Conservation (phyloP, 495 filamentous ascomycete species). For the Talaromyces ruber region DNA sequence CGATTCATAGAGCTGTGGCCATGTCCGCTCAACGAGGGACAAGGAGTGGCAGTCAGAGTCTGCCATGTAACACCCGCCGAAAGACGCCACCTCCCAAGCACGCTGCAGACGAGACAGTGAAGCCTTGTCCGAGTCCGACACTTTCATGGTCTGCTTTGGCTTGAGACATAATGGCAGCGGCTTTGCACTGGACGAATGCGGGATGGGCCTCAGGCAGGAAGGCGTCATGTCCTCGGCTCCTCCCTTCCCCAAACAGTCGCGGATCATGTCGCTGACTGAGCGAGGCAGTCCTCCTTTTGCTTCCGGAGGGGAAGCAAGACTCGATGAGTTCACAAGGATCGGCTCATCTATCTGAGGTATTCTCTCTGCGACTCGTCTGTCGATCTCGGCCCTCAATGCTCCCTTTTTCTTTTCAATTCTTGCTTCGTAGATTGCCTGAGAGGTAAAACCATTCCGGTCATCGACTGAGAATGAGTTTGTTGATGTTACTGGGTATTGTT, state of each 20-base stretch:
- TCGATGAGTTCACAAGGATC: neutral
- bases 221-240: neutral
- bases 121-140: neutral
- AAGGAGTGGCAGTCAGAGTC: neutral
- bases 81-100: neutral
- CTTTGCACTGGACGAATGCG: neutral
- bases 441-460: neutral
- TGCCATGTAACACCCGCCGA: neutral
- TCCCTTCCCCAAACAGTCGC: neutral
- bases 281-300: neutral
- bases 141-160: neutral
- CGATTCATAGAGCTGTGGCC: neutral
- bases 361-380: neutral
- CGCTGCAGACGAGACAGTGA: neutral
- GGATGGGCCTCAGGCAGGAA: neutral
- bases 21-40: neutral
- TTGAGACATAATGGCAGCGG: neutral
- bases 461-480: neutral
- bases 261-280: neutral
- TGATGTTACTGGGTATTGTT: neutral
- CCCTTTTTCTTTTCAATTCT: neutral
- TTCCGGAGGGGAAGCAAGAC: neutral
- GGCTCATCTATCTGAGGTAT: neutral
- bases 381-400: neutral
- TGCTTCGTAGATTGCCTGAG: neutral